Base-by-base conservation (phyloP, 1,284 basidiomycete genomes). In the Malassezia restricta region DNA sequence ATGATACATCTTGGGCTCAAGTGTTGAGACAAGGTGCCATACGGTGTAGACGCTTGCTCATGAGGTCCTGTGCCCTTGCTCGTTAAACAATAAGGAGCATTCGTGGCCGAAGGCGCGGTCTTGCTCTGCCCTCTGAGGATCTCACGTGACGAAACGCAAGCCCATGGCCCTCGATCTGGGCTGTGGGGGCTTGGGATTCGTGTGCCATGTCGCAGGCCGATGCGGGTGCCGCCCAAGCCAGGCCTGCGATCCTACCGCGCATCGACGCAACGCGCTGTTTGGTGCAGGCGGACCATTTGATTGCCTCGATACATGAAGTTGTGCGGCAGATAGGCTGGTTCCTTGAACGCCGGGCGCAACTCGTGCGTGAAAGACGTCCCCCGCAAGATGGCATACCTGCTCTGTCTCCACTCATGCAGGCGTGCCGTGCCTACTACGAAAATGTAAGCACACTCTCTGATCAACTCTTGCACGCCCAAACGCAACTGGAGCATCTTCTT, bases 21-120 rank as follows among this genome's bases (percentile, higher is more conserved):
- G 24, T 49, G 47, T 55, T 50, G 48, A 55, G 42, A 39, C 33
- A 15, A 35, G 15, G 11, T 35, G 15, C 33, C 31, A 37, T n/a
- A 7, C 17, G 49, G 40, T 43, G 50, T 37, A 4, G 37, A 27
- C 33, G 24, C n/a, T n/a, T 42, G 43, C 43, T 55, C 53, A 55
- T 55, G 47, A 55, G 53, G 47, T 43, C n/a, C 29, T 28, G 40
- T 42, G 30, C 38, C 47, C 43, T 49, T 50, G 47, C 43, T 50
- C 31, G 53, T 55, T 50, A 55, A 55, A 55, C 53, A 49, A 55
- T 45, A 37, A 49, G 33, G 40, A 33, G 35, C 5, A 6, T 11
- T 11, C 39, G 20, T 2, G 2, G 20, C 20, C 4, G 20, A 24
- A 2, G 20, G 20, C 20, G 20, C 20, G 2, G 20, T 24, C 20